These are phyloP conservation scores for Lipomyces lipofer DNA, from an alignment of 805 yeast genomes.

Conservation along the genomic window DNA sequence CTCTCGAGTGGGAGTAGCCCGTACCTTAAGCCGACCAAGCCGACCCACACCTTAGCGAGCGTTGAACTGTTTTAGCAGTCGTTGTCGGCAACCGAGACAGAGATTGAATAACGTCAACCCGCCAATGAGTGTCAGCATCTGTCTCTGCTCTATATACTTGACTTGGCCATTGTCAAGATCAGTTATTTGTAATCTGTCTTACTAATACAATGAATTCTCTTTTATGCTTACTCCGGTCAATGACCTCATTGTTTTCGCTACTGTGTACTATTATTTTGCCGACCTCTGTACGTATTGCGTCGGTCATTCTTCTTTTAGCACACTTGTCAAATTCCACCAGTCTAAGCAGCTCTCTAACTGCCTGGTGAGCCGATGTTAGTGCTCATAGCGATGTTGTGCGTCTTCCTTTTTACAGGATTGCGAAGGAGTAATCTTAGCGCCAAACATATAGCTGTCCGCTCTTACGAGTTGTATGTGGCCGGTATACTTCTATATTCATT, in stretches of 20 bases:
- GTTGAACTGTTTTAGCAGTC: no score
- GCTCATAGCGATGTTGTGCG: conserved; percentile 21
- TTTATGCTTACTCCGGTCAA: neutral
- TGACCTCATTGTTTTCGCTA: neutral
- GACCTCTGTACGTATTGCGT: neutral
- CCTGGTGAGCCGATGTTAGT: conserved; percentile 31
- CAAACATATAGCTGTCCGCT: neutral
- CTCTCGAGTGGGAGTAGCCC: no score
- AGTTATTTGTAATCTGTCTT: neutral
- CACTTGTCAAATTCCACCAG: conserved; percentile 32
- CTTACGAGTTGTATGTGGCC: conserved; percentile 13
- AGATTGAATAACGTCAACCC: no score
- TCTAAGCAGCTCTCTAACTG: conserved; percentile 5
- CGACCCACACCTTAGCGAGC: no score
- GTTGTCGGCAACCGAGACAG: no score
- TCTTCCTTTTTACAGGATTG: neutral
- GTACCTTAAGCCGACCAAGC: no score
- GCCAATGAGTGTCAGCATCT: neutral
- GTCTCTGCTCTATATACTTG: neutral
- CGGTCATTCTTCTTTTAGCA: conserved; percentile 11
- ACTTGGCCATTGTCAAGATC: neutral
- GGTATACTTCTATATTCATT: conserved; percentile 24
- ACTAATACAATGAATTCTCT: neutral
- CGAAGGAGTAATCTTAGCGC: conserved; percentile 26
- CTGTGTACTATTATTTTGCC: neutral